Percentiles rank a stretch among this genome's conserved stretches.
Conservation (phyloP, 148 eudicot genomes). For the Amaranthus palmeri region DNA sequence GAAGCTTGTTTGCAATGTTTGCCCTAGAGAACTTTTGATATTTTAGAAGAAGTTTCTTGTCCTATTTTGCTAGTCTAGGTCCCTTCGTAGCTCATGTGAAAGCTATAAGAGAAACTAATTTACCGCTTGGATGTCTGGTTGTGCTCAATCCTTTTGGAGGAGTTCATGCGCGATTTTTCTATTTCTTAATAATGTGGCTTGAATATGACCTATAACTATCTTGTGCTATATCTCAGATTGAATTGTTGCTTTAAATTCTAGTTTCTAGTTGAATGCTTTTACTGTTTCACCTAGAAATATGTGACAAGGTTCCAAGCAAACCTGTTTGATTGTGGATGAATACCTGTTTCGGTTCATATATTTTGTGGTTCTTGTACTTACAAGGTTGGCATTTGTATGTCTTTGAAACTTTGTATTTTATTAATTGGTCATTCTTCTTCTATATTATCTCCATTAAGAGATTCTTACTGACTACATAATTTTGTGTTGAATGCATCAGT, state of each 20-base stretch:
- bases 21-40: neutral
- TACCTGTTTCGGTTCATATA: too few relatives aligned
- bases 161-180: neutral
- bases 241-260: neutral
- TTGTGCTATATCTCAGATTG: neutral
- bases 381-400: too few relatives aligned
- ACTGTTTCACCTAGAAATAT: too few relatives aligned
- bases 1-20: neutral
- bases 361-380: too few relatives aligned
- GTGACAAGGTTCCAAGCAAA: too few relatives aligned
- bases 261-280: too few relatives aligned
- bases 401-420: too few relatives aligned
- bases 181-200: neutral
- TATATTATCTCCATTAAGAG: too few relatives aligned
- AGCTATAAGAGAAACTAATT: neutral
- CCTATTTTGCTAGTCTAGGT: neutral
- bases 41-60: neutral
- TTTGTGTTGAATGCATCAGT: slow-evolving; percentile 11
- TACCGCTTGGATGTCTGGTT: neutral
- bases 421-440: too few relatives aligned
- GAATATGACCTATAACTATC: neutral
- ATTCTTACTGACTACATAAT: neutral
- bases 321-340: too few relatives aligned
- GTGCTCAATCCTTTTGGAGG: neutral
- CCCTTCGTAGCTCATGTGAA: neutral